Evolutionary conservation across 495 filamentous ascomycete genomes (phyloP).

Genomic region (Penicillium pulvis): DNA sequence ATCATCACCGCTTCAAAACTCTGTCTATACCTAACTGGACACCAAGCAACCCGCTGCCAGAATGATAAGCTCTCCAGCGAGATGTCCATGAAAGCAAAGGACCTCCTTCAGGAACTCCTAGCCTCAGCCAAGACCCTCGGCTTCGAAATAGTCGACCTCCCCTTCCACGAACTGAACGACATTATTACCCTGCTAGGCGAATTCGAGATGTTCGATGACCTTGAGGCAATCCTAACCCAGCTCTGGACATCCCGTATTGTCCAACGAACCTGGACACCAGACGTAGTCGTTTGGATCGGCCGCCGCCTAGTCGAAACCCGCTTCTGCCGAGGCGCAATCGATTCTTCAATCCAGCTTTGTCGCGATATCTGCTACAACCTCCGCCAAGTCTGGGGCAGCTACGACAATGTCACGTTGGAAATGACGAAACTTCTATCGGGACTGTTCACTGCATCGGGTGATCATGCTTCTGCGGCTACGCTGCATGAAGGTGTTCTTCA

Average conservation of each 20-base stretch:
- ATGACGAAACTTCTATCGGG: conserved; percentile 58
- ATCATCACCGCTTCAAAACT: conserved; percentile 58
- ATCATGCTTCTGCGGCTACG: conserved; percentile 52
- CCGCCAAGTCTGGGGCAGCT: conserved; percentile 56
- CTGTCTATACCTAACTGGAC: conserved; percentile 54
- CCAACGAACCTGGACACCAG: conserved; percentile 57
- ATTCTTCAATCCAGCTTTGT: conserved; percentile 54
- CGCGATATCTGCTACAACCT: conserved; percentile 67
- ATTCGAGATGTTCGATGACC: conserved; percentile 59
- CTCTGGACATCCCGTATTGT: conserved; percentile 65
- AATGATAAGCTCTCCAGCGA: conserved; percentile 45
- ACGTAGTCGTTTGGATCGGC: conserved; percentile 57
- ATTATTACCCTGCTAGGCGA: conserved; percentile 59
- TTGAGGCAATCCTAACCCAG: conserved; percentile 58
- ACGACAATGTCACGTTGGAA: conserved; percentile 55
- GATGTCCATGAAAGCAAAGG: conserved; percentile 56
- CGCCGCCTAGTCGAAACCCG: conserved; percentile 59
- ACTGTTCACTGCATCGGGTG: conserved; percentile 52
- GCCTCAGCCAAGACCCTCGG: conserved; percentile 48
- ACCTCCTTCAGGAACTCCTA: conserved; percentile 55
- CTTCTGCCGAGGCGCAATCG: conserved; percentile 46
- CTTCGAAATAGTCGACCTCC: conserved; percentile 54
- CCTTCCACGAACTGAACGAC: conserved; percentile 54
- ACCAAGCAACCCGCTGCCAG: conserved; percentile 39
- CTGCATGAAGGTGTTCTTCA: conserved; percentile 59